phyloP scores from a whole-genome alignment of 2,329 filamentous ascomycete genomes.

The Claviceps monticola region DNA sequence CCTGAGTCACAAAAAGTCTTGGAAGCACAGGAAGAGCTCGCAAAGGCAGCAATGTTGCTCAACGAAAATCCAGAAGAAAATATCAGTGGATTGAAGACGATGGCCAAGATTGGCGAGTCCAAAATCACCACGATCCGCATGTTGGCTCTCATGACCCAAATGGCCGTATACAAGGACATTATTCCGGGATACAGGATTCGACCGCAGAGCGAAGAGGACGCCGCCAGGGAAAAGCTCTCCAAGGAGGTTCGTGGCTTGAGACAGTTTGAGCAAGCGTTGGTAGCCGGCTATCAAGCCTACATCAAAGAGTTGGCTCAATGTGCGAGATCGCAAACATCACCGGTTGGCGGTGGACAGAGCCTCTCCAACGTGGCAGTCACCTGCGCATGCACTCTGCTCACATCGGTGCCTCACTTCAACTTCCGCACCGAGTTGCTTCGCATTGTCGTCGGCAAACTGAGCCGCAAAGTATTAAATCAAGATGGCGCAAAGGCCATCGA shows the following conservation, averaged over 20 bases:
- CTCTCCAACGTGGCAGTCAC: constrained; percentile 66
- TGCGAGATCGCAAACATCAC: constrained; percentile 40
- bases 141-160: constrained; percentile 71
- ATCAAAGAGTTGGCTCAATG: constrained; percentile 60
- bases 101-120: constrained; percentile 61
- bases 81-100: constrained; percentile 59
- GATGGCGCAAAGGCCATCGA: constrained; percentile 67
- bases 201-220: constrained; percentile 61
- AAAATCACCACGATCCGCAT: constrained; percentile 65
- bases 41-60: constrained; percentile 63
- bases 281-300: constrained; percentile 75
- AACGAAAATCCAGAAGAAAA: constrained; percentile 94
- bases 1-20: constrained; percentile 68
- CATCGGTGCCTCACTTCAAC: constrained; percentile 89
- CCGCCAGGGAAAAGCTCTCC: constrained; percentile 65
- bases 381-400: constrained; percentile 71
- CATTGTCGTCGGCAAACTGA: constrained; percentile 75
- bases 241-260: constrained; percentile 80
- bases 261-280: constrained; percentile 74
- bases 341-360: constrained; percentile 26
- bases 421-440: constrained; percentile 78
- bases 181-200: constrained; percentile 95
- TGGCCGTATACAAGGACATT: constrained; percentile 86
- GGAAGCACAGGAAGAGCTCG: constrained; percentile 83
- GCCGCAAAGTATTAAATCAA: constrained; percentile 53